A percentile compares a stretch with the other conserved stretches of the same genome.
phyloP scores from a whole-genome alignment of 192 early-diverging fungal species.

The Coemansia sp. region DNA sequence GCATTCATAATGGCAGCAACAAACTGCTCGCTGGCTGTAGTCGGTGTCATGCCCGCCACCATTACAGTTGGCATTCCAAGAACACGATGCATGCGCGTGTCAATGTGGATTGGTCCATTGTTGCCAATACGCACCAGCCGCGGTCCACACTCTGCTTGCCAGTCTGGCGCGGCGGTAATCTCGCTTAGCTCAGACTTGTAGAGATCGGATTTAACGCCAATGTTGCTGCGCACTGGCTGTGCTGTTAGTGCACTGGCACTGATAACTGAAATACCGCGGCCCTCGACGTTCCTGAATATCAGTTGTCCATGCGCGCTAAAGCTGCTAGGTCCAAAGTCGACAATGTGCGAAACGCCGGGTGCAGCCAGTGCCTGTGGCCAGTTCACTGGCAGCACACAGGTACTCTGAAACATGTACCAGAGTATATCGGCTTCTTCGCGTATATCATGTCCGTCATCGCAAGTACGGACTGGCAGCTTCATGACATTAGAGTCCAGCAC shows the following conservation, averaged over 20 bases:
- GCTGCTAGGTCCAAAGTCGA: conserved; percentile 95
- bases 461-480: conserved; percentile 68
- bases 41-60: conserved; percentile 94
- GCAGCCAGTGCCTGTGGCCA: conserved; percentile 61
- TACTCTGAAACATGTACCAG: conserved; percentile 64
- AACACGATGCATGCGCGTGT: conserved; percentile 81
- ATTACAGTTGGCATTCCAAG: conserved; percentile 85
- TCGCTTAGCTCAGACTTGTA: conserved; percentile 43
- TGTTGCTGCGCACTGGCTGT: conserved; percentile 41
- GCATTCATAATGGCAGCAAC: conserved; percentile 84
- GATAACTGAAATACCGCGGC: conserved; percentile 67
- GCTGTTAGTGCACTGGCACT: conserved; percentile 22
- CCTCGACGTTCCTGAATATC: conserved; percentile 85
- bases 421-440: conserved; percentile 60
- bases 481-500: conserved; percentile 14
- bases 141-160: conserved; percentile 81
- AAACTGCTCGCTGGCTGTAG: conserved; percentile 77
- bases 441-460: conserved; percentile 80
- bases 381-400: conserved; percentile 61
- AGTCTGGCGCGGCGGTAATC: conserved; percentile 62
- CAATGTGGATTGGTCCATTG: conserved; percentile 70
- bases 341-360: conserved; percentile 71
- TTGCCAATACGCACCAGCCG: conserved; percentile 66
- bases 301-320: conserved; percentile 77
- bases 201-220: conserved; percentile 75